Evolutionary conservation across 1,284 basidiomycete genomes (phyloP), one percentile per base, ranked within the genome.

Genomic region (Boletellus deceptivus): DNA sequence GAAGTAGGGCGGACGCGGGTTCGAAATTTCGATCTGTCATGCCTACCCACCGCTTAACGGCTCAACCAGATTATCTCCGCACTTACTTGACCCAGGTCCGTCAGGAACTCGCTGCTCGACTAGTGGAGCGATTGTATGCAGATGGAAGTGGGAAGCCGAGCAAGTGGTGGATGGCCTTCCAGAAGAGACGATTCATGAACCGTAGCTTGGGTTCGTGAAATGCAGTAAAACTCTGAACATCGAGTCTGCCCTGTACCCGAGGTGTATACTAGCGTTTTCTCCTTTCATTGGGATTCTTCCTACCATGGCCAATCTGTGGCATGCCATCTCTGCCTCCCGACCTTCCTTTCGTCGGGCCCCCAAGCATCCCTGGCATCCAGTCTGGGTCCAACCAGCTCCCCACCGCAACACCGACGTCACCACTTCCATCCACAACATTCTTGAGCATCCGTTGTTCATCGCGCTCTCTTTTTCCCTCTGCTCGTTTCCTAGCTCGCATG

Each of bases 141-240:
- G 79, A 95, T 74, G 82, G 89, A 43, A 84, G 86, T 4, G 86
- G 87, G 52, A 93, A 89, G 67, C 94, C 97, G 1, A 97, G 90
- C 79, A 99, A 99, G 73, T 99, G 96, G 96, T 99, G 97, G 97
- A 93, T 99, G 89, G 89, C 92, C 34, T 99, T 99, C 83, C 95
- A 95, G 73, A 98, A 96, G 80, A 83, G 94, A 66, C 82, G 89
- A 39, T 94, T 94, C 81, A 93, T 94, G 91, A 91, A 91, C 75
- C 88, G 91, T 67, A 91, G 87, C 67, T 70, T 91, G 65, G 84
- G 82, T 53, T 78, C 76, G 61, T 83, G 74, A 70, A 66, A 29
- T 24, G 8, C 18, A 34, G 31, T 27, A 25, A 42, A 43, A 17
- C 13, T 9, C 42, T 6, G 20, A 33, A 39, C 25, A 38, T 29